phyloP scores from a whole-genome alignment of 2,329 filamentous ascomycete genomes.

The Fusarium sp. region DNA sequence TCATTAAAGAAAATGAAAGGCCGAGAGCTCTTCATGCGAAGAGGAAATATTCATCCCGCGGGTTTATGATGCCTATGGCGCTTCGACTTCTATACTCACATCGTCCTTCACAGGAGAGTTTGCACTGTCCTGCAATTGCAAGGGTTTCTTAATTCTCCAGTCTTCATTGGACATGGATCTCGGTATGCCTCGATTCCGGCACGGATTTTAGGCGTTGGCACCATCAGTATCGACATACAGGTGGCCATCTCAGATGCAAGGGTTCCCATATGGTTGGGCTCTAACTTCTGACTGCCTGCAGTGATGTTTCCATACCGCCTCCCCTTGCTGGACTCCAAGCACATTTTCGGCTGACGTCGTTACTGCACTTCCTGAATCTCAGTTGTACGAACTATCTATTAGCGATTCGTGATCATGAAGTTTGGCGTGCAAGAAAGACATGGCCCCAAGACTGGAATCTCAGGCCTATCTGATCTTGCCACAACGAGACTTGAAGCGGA shows the following conservation, averaged over 20 bases:
- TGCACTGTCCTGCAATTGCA: slow-evolving; percentile 18
- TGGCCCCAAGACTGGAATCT: neutral
- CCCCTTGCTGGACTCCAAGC: neutral
- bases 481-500: neutral
- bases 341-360: neutral
- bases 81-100: neutral
- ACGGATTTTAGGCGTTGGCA: slow-evolving; percentile 18
- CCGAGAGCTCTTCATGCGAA: neutral
- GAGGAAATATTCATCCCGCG: slow-evolving; percentile 3
- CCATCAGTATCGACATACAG: slow-evolving; percentile 10
- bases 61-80: neutral
- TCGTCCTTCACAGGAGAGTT: slow-evolving; percentile 4
- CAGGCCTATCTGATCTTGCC: slow-evolving; percentile 7
- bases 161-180: slow-evolving; percentile 3
- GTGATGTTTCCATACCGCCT: slow-evolving; percentile 2
- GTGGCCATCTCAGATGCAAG: slow-evolving; percentile 6
- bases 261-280: slow-evolving; percentile 16
- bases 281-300: slow-evolving; percentile 6
- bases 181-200: neutral
- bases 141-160: neutral
- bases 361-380: neutral
- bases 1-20: slow-evolving; percentile 8
- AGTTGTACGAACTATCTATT: neutral
- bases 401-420: neutral
- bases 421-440: neutral